phyloP scores from a whole-genome alignment of 441 rosid genomes.

The Erodium chrysanthum region DNA sequence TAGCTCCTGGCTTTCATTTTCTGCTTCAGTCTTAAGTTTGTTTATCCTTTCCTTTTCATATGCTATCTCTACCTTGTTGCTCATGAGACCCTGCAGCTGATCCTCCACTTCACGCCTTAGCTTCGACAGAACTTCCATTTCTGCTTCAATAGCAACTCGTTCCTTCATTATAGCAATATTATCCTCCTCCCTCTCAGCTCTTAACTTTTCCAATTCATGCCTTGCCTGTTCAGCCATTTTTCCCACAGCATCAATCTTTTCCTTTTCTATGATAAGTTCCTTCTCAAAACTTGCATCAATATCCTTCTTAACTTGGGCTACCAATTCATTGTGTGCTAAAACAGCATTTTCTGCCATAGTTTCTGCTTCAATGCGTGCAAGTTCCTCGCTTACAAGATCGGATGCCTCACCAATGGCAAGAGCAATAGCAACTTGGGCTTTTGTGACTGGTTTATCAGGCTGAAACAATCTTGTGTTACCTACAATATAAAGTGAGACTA shows the following conservation, averaged over 20 bases:
- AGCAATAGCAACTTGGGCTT: slow-evolving; percentile 86
- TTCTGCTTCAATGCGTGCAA: slow-evolving; percentile 88
- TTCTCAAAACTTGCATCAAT: slow-evolving; percentile 65
- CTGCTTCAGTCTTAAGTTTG: slow-evolving; percentile 55
- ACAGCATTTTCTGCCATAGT: slow-evolving; percentile 86
- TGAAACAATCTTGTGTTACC: slow-evolving; percentile 87
- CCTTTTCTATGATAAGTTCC: slow-evolving; percentile 64
- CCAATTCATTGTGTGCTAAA: slow-evolving; percentile 62
- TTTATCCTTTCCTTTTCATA: slow-evolving; percentile 65
- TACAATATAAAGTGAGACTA: slow-evolving; percentile 15
- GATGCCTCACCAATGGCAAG: slow-evolving; percentile 79
- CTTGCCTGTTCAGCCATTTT: slow-evolving; percentile 85
- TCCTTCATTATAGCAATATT: slow-evolving; percentile 53
- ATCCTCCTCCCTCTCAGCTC: slow-evolving; percentile 61
- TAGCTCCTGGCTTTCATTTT: slow-evolving; percentile 62
- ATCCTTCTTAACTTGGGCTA: slow-evolving; percentile 76
- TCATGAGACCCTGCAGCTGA: slow-evolving; percentile 54
- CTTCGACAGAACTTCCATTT: slow-evolving; percentile 69
- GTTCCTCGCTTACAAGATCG: slow-evolving; percentile 67
- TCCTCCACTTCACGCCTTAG: slow-evolving; percentile 65
- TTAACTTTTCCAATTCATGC: slow-evolving; percentile 52
- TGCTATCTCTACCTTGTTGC: slow-evolving; percentile 63
- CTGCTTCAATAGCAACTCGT: slow-evolving; percentile 60
- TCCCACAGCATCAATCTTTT: slow-evolving; percentile 56
- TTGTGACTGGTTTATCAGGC: slow-evolving; percentile 88